Conservation (phyloP, 805 yeast species). For the Trichomonascus vanleenenianus region DNA sequence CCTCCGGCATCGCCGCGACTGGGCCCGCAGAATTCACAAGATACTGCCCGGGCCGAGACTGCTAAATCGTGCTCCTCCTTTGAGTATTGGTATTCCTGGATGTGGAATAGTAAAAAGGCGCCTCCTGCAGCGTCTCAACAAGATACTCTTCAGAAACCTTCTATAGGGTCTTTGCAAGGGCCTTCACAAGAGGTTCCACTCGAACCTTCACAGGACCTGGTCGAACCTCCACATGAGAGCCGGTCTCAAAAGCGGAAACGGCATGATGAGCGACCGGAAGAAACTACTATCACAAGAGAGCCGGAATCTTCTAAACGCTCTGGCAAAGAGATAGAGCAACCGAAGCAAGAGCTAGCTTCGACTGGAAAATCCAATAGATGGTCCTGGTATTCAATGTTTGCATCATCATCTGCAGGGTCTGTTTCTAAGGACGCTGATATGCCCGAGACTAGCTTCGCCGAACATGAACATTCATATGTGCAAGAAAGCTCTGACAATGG, state of each 20-base stretch:
- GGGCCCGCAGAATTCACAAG: no score
- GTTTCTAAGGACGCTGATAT: neutral
- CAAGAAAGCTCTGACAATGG: neutral
- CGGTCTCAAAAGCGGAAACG: neutral
- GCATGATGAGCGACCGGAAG: no score
- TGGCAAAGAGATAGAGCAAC: no score
- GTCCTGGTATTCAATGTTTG: neutral
- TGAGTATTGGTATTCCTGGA: slow-evolving; percentile 6
- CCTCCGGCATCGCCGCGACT: no score
- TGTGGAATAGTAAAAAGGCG: slow-evolving; percentile 3
- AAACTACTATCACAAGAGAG: neutral
- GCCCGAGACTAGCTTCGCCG: neutral
- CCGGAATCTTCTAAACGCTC: neutral
- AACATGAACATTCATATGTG: neutral
- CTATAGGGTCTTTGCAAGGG: no score
- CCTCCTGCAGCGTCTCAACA: neutral
- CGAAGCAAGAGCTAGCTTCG: neutral
- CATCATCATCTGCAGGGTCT: neutral
- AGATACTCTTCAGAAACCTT: no score
- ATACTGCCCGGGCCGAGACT: neutral
- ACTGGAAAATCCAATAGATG: neutral
- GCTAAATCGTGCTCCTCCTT: neutral
- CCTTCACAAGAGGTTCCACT: no score
- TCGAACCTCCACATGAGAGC: neutral
- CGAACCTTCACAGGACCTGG: no score